These are phyloP conservation scores for Guadua angustifolia DNA, from an alignment of 176 grass and related monocot genomes.

Conservation along the genomic window DNA sequence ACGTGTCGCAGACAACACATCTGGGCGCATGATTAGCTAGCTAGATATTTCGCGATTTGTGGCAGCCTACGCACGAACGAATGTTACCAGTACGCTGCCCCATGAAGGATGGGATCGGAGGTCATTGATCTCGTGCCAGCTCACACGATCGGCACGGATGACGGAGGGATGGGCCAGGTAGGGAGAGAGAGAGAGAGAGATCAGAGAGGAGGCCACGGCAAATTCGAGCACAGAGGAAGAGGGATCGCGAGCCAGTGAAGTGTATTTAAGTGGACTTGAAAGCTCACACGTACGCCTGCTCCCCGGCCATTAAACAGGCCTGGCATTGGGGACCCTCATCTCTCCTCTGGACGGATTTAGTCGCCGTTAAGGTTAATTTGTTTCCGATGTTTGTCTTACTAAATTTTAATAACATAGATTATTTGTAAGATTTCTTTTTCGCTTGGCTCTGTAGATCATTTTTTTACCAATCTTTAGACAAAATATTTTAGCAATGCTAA, in stretches of 20 bases:
- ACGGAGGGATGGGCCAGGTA: neutral
- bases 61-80: neutral
- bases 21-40: neutral
- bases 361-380: too few species aligned
- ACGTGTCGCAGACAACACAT: neutral
- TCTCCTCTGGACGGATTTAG: neutral
- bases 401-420: too few species aligned
- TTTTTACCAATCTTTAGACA: too few species aligned
- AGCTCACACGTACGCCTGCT: neutral
- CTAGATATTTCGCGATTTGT: neutral
- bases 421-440: too few species aligned
- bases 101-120: neutral
- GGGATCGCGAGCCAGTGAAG: neutral
- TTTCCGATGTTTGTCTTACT: too few species aligned
- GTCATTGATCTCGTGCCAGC: neutral
- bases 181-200: neutral
- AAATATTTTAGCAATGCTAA: too few species aligned
- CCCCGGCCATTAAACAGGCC: neutral
- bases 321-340: neutral
- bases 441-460: too few species aligned
- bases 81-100: neutral
- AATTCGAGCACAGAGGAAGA: neutral
- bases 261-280: constrained; percentile 18
- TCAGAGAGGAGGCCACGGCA: neutral
- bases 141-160: neutral